A percentile compares a stretch with the other conserved stretches of the same genome.
Evolutionary conservation across 768 basidiomycete species (phyloP).

Genomic region (Boletus vermiculosoides): DNA sequence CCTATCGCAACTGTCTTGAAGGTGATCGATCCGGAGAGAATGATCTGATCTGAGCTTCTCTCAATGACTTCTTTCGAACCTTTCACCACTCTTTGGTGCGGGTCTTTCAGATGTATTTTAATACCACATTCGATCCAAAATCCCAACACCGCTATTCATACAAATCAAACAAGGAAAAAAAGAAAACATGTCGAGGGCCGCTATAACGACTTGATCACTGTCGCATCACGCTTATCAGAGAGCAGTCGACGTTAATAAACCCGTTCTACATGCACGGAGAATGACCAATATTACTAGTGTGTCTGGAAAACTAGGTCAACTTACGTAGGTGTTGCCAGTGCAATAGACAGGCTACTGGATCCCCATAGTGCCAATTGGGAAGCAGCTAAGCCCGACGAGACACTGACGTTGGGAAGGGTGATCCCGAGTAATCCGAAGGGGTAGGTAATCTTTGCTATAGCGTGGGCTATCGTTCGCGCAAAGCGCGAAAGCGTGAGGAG

Average conservation of each 20-base stretch:
- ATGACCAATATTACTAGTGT: not conserved
- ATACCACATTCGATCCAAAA: not conserved
- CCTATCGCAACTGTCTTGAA: too few relatives aligned
- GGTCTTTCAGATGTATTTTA: too few relatives aligned
- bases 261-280: constrained; percentile 4
- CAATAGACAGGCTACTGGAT: constrained; percentile 14
- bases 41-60: too few relatives aligned
- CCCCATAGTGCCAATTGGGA: not conserved
- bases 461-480: not conserved
- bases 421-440: not conserved
- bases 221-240: not conserved
- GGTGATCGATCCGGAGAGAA: too few relatives aligned
- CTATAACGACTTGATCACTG: not conserved
- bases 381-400: constrained; percentile 6
- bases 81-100: too few relatives aligned
- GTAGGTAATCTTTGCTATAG: not conserved
- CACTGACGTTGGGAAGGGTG: not conserved
- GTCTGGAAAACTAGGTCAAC: not conserved
- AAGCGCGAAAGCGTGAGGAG: too few relatives aligned
- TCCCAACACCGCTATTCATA: not conserved
- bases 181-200: not conserved
- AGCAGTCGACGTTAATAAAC: not conserved
- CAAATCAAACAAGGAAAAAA: not conserved
- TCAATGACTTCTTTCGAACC: too few relatives aligned
- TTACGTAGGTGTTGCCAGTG: not conserved